Evolutionary conservation across 1,284 basidiomycete species (phyloP), one percentile per base, ranked within the genome.

Genomic region (Neonothopanus nambi): DNA sequence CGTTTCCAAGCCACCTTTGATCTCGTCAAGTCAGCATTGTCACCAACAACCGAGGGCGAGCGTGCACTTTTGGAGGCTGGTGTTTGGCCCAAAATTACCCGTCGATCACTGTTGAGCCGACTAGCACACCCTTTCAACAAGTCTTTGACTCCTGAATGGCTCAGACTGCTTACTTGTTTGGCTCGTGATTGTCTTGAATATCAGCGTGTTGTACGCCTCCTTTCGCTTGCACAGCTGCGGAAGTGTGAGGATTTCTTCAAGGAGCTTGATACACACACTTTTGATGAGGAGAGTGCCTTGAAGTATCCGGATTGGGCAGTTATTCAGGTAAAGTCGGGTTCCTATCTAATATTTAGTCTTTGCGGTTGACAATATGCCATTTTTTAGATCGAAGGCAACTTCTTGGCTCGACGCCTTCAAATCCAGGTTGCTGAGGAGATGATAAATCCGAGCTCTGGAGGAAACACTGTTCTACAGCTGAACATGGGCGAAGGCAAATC

Each of bases 401-500:
- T 82, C 44, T 52, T 69, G 3, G 63, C 70, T 18, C 72, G 80
- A 5, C 57, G 65, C 1, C 51, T 79, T 12, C 81, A 83, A 56
- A 60, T 63, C 2, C 50, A 64, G 0, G 67, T 80, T 1, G 74
- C 79, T 1, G 47, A 60, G 3, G 68, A 79, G 44, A 84, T 84
- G 80, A 75, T 79, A n/a, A 51, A 58, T 0, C 80, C 81, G 1
- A 35, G 51, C 2, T 67, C 65, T 0, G 44, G 54, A 2, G 15
- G 49, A 5, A 83, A 74, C 45, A 71, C 70, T 0, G 60, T 70
- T 3, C 65, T 79, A 28, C 80, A 82, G 52, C 71, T 84, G 18
- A 81, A 82, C 42, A 82, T 83, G 81, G 80, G 80, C 1, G 80
- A 82, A 57, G 81, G 81, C 3, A 82, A 82, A 56, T 75, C 80